Percentiles rank a stretch among this genome's conserved stretches.
Conservation (phyloP, 352 stramenopile species). For the Pythium rishiriense region DNA sequence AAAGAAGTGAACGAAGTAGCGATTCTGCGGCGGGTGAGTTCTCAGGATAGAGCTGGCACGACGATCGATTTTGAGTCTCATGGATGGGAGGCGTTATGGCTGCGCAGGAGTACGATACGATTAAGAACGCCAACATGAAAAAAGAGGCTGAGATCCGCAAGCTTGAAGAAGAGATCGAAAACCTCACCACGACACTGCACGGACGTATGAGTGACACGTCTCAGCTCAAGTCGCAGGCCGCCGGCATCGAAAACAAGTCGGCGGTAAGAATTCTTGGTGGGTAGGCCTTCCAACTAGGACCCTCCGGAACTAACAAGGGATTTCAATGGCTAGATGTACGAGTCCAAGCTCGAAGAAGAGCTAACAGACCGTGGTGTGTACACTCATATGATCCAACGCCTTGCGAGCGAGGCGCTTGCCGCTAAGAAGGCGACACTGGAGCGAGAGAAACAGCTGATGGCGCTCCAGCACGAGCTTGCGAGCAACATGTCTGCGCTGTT, state of each 20-base stretch:
- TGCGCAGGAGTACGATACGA: slow-evolving; percentile 59
- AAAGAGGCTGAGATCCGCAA: slow-evolving; percentile 79
- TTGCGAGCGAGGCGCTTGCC: slow-evolving; percentile 54
- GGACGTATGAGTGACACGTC: slow-evolving; percentile 55
- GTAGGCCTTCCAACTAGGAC: too few relatives aligned
- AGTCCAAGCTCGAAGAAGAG: slow-evolving; percentile 79
- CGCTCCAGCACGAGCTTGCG: slow-evolving; percentile 57
- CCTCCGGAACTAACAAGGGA: too few relatives aligned
- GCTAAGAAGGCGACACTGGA: slow-evolving; percentile 68
- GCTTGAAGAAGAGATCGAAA: slow-evolving; percentile 78
- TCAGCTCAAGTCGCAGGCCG: slow-evolving; percentile 60
- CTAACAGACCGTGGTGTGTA: slow-evolving; percentile 69
- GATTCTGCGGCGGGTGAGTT: slow-evolving; percentile 57
- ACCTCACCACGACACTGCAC: slow-evolving; percentile 68
- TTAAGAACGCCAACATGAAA: slow-evolving; percentile 65
- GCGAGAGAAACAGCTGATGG: slow-evolving; percentile 61
- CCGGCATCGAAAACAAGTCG: slow-evolving; percentile 77
- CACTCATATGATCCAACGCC: slow-evolving; percentile 81
- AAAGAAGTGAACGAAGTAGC: slow-evolving; percentile 79
- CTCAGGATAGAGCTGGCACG: too few relatives aligned
- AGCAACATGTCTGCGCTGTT: slow-evolving; percentile 53
- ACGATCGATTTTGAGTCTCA: too few relatives aligned
- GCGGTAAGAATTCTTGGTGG: slow-evolving; percentile 37
- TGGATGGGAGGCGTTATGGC: too few relatives aligned
- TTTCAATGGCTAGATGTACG: slow-evolving; percentile 47